These are phyloP conservation scores for Cryphonectria japonica DNA, from an alignment of 2,329 filamentous ascomycete genomes.

Conservation along the genomic window DNA sequence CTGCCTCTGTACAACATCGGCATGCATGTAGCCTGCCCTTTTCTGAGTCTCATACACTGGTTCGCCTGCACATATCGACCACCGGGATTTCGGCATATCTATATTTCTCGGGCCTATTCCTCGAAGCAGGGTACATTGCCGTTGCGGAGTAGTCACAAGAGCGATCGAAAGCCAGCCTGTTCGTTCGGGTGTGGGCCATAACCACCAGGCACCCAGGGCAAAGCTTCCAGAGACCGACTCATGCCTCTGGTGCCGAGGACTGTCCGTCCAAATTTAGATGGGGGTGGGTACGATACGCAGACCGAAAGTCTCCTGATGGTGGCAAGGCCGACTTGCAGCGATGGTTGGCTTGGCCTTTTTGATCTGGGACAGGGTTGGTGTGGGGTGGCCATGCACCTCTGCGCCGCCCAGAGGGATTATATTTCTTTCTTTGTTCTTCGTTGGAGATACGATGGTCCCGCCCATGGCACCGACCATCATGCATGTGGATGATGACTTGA, in stretches of 20 bases:
- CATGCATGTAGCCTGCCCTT: conserved; percentile 19
- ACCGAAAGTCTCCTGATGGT: background rate
- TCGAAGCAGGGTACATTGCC: conserved; percentile 16
- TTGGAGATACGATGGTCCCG: conserved; percentile 13
- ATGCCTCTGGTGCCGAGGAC: background rate
- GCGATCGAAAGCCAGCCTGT: background rate
- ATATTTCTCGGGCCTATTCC: conserved; percentile 11
- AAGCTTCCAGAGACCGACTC: background rate
- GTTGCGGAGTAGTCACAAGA: background rate
- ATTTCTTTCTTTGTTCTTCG: background rate
- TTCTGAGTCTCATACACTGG: conserved; percentile 19
- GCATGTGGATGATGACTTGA: conserved; percentile 21
- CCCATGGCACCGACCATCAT: conserved; percentile 4
- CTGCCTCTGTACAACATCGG: conserved; percentile 23
- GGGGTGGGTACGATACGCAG: background rate
- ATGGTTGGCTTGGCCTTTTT: background rate
- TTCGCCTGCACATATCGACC: conserved; percentile 29
- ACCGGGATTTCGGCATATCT: conserved; percentile 14
- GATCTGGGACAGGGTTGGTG: background rate
- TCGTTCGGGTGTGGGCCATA: background rate
- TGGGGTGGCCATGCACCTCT: background rate
- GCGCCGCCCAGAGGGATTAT: background rate
- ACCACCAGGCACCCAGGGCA: background rate
- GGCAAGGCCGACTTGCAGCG: background rate
- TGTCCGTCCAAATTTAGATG: background rate